Evolutionary conservation across 495 filamentous ascomycete genomes (phyloP), one percentile per base, ranked within the genome.

Genomic region (Aspergillus ostianus): DNA sequence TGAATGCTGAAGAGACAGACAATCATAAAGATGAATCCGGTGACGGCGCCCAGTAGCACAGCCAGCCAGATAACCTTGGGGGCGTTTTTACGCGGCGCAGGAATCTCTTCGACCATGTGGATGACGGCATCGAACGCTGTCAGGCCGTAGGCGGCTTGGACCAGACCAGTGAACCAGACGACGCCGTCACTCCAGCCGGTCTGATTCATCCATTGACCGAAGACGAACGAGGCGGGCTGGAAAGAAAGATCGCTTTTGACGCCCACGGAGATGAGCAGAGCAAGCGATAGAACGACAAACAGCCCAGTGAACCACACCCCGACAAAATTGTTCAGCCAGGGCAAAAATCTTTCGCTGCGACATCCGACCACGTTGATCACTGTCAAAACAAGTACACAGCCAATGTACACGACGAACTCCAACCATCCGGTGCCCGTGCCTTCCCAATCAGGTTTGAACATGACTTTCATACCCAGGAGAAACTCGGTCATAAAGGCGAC

Each of bases 11-110:
- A 93, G 51, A 89, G 83, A 48, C 92, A 80, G 27, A 89, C 83
- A 29, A 93, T 84, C 65, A 87, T 83, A 70, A 90, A 93, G 66
- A 83, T 78, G 67, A 92, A 90, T 0, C 89, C 86, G n/a, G 74
- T 76, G 26, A 80, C 55, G 12, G 89, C 55, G 86, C 77, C 77
- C 27, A 72, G 71, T 4, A 74, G 58, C 1, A 80, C 74, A 4
- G 76, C 70, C 50, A 78, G 72, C 67, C 71, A 77, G 58, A 80
- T 78, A 3, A 75, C 71, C 3, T 67, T 63, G 0, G 77, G 77
- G 0, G 75, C 76, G 57, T 80, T 78, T 32, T 63, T 67, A 10
- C 75, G 71, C 5, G 77, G 77, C 2, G 68, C 69, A 0, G 77
- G 77, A 29, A 80, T 77, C 48, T 80, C 77, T 46, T 80, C 83